These are phyloP conservation scores for Trebouxia sp. DNA, from an alignment of 139 green algal species.

Conservation along the genomic window DNA sequence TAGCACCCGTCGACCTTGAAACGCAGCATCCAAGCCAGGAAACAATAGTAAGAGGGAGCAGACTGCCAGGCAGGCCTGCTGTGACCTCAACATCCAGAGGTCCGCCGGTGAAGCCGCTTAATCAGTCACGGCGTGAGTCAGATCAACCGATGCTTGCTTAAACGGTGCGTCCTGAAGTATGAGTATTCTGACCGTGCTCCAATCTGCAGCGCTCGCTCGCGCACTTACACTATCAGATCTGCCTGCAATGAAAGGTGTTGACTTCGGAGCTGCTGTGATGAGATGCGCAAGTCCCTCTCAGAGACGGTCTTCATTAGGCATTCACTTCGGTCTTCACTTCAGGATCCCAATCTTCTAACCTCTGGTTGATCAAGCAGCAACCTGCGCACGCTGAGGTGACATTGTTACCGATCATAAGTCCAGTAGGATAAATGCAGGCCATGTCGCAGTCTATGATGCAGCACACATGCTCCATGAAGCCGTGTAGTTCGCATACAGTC, in stretches of 20 bases:
- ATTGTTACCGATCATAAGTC: too few species aligned
- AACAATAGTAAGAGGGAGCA: background rate
- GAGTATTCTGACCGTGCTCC: too few species aligned
- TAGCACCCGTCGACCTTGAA: conserved; percentile 47
- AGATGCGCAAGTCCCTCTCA: background rate
- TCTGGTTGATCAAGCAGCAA: background rate
- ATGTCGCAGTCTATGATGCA: background rate
- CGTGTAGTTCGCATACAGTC: background rate
- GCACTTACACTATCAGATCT: too few species aligned
- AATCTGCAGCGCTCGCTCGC: too few species aligned
- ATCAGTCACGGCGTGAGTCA: background rate
- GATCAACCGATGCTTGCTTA: background rate
- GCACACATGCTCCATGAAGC: background rate
- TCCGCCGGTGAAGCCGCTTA: background rate
- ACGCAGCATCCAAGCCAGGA: background rate
- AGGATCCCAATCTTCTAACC: conserved; percentile 19
- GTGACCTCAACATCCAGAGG: background rate
- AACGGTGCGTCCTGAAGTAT: too few species aligned
- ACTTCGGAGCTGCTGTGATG: too few species aligned
- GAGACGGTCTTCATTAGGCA: conserved; percentile 3
- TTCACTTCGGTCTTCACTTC: background rate
- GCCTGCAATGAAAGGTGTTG: too few species aligned
- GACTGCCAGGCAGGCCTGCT: background rate
- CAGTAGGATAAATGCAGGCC: too few species aligned
- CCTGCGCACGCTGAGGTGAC: background rate